Percentiles rank a stretch among this genome's conserved stretches.
Conservation (phyloP, 805 yeast genomes). For the Naumovozyma baii region DNA sequence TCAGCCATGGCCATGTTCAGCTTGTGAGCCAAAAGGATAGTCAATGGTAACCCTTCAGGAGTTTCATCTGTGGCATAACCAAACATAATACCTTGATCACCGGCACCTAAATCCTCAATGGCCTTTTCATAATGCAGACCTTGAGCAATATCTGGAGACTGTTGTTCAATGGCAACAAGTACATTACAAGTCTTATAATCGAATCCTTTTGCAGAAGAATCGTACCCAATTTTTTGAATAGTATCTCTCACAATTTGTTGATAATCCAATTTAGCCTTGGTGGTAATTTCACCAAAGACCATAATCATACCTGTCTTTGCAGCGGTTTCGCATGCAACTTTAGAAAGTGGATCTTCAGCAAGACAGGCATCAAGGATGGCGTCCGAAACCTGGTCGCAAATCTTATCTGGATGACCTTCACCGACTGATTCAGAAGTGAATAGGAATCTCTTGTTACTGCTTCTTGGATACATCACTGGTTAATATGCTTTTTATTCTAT, state of each 20-base stretch:
- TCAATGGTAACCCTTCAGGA: conserved; percentile 92
- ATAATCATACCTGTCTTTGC: conserved; percentile 98
- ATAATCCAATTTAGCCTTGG: conserved; percentile 90
- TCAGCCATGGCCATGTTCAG: conserved; percentile 93
- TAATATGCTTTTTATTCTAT: no score
- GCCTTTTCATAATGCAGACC: conserved; percentile 95
- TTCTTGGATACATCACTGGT: background rate
- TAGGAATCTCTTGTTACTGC: conserved; percentile 32
- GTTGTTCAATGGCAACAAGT: conserved; percentile 97
- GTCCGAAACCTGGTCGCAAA: conserved; percentile 98
- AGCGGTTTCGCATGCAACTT: conserved; percentile 99
- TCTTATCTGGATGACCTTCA: conserved; percentile 92
- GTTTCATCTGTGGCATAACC: conserved; percentile 99
- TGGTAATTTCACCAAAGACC: conserved; percentile 99
- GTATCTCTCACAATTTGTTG: conserved; percentile 97
- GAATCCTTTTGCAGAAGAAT: conserved; percentile 89
- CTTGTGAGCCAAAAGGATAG: conserved; percentile 88
- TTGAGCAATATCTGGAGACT: conserved; percentile 98
- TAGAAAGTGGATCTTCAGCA: conserved; percentile 89
- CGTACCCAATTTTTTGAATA: conserved; percentile 97
- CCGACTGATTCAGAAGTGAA: conserved; percentile 86
- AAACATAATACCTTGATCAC: conserved; percentile 99
- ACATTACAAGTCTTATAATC: conserved; percentile 99
- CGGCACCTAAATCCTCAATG: conserved; percentile 98
- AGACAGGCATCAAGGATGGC: conserved; percentile 97